These are phyloP conservation scores for Jackrogersella multiformis DNA, from an alignment of 495 filamentous ascomycete genomes.

Conservation along the genomic window DNA sequence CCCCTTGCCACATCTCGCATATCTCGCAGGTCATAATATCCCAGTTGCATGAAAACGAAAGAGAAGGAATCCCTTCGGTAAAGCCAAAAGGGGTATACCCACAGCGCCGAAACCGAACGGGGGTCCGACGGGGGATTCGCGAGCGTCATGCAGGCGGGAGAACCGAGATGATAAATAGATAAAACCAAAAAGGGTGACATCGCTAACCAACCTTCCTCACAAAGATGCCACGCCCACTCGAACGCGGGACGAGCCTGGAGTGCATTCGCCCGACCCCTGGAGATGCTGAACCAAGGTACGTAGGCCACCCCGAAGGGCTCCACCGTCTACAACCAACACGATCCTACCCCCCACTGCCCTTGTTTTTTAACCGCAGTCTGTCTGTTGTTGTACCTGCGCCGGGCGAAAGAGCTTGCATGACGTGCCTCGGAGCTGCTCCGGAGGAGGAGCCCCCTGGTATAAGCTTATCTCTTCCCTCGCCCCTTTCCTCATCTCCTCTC, in stretches of 20 bases:
- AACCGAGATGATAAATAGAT: neutral
- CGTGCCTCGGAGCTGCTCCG: slow-evolving; percentile 15
- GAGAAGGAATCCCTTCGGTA: slow-evolving; percentile 23
- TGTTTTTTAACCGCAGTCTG: neutral
- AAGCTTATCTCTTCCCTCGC: neutral
- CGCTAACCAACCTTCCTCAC: slow-evolving; percentile 8
- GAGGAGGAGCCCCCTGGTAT: slow-evolving; percentile 34
- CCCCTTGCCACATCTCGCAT: slow-evolving; percentile 52
- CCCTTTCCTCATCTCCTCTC: neutral
- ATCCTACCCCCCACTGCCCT: neutral
- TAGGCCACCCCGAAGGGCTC: slow-evolving; percentile 22
- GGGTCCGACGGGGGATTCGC: slow-evolving; percentile 5
- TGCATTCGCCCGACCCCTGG: slow-evolving; percentile 62
- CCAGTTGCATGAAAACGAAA: neutral
- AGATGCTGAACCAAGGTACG: slow-evolving; percentile 62
- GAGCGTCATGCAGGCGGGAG: neutral
- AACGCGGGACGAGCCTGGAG: slow-evolving; percentile 63
- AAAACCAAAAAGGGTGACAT: neutral
- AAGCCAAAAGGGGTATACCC: slow-evolving; percentile 4
- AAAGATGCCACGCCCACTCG: slow-evolving; percentile 62
- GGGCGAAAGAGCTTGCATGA: neutral
- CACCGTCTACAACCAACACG: neutral
- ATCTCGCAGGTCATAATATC: neutral
- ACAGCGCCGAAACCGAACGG: neutral
- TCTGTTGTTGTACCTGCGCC: slow-evolving; percentile 1